phyloP scores from a whole-genome alignment of 2,329 filamentous ascomycete species.

The Didymella pomorum region DNA sequence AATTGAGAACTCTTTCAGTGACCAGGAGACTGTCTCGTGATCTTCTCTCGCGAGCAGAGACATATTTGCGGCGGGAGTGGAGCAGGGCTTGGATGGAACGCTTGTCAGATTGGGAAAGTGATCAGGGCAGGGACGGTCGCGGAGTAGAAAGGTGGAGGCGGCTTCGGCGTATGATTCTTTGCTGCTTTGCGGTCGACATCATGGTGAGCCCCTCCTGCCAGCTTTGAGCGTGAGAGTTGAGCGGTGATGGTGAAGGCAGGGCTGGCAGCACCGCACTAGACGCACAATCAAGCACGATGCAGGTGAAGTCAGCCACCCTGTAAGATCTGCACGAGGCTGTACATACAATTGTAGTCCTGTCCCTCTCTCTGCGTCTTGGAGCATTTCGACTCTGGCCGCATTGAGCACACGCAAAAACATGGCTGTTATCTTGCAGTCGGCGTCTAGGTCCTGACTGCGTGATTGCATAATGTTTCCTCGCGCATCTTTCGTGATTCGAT shows the following conservation, averaged over 20 bases:
- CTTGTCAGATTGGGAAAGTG: neutral
- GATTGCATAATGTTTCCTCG: neutral
- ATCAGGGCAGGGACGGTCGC: neutral
- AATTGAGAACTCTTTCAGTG: conserved; percentile 18
- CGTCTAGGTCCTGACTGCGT: neutral
- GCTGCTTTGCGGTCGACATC: neutral
- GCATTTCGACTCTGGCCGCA: neutral
- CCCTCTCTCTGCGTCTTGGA: neutral
- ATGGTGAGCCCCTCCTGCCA: neutral
- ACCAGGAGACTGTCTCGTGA: conserved; percentile 18
- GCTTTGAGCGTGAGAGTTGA: neutral
- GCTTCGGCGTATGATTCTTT: neutral
- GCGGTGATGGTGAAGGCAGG: neutral
- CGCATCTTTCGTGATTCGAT: neutral
- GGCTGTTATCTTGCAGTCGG: neutral
- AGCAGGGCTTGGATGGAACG: neutral
- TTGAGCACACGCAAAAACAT: neutral
- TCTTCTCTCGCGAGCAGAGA: neutral
- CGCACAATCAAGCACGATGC: neutral
- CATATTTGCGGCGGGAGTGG: neutral
- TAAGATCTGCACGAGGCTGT: neutral
- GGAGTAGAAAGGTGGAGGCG: neutral
- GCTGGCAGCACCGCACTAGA: neutral
- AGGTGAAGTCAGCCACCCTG: neutral
- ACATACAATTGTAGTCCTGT: neutral